Evolutionary conservation across 345 rosid genomes (phyloP), one percentile per base, ranked within the genome.

Genomic region (Eucalyptus tenuipes): DNA sequence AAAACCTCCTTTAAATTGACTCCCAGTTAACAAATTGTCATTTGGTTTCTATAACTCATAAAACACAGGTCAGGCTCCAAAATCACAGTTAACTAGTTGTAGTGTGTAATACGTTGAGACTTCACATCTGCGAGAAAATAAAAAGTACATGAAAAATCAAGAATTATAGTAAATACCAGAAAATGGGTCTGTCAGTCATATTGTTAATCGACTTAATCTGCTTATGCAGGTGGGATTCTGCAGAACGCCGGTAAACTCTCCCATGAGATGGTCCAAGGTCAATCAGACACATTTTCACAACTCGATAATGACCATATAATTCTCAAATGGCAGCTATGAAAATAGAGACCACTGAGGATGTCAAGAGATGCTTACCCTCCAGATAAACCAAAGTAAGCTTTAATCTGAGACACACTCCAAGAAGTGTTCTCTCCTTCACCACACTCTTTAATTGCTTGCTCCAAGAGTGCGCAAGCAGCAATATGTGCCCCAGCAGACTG

Each of bases 401-500:
- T 96, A 89, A 95, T 94, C 93, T 95, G 98, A 87, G 96, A 95
- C 89, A 95, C 92, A 87, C 96, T 98, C 99, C 99, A 98, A 86
- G 96, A 92, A 90, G 92, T 88, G 91, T 89, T 94, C 88, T 95
- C 97, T 82, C 96, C 95, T 91, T 94, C 95, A 89, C 94, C 95
- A 33, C 93, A 92, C 92, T 98, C 99, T 93, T 96, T 98, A 90
- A 96, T 91, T 85, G 98, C 98, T 93, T 98, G 99, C 89, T 98
- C 97, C 92, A 98, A 89, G 27, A 98, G 94, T 42, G 97, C 89
- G 90, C 99, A 97, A 90, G 99, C 97, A 75, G 98, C 96, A 33
- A 97, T 97, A 91, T 98, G 99, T 86, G 99, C 99, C 90, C 99
- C 99, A 91, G 99, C 99, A 84, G 99, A 98, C 93, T 97, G 99